These are phyloP conservation scores for Hortiboletus campestris DNA, from an alignment of 768 basidiomycete species.

Conservation along the genomic window DNA sequence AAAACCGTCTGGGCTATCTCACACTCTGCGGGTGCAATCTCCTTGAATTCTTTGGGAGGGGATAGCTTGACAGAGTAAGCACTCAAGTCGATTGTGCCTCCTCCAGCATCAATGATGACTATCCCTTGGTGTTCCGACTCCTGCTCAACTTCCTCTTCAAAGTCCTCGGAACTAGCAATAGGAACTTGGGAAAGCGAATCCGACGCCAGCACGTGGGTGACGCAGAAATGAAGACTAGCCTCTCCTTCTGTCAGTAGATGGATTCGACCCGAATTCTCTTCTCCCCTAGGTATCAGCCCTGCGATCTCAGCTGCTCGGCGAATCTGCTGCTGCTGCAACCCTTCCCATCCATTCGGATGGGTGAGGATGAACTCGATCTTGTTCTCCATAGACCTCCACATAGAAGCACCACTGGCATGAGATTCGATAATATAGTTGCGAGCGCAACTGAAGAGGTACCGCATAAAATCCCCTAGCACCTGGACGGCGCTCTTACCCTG, in stretches of 20 bases:
- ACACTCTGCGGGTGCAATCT: constrained; percentile 36
- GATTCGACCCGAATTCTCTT: constrained; percentile 14
- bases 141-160: background rate
- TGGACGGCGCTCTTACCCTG: constrained; percentile 15
- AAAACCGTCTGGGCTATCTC: background rate
- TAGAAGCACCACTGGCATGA: constrained; percentile 25
- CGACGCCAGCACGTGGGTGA: constrained; percentile 40
- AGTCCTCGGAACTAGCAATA: background rate
- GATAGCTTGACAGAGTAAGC: constrained; percentile 30
- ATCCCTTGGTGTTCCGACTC: constrained; percentile 33
- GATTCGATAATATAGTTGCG: constrained; percentile 21
- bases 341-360: constrained; percentile 35
- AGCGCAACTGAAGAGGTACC: constrained; percentile 26
- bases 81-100: constrained; percentile 41
- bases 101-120: constrained; percentile 46
- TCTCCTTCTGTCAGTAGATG: constrained; percentile 29
- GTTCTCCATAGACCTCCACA: constrained; percentile 26
- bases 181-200: constrained; percentile 20
- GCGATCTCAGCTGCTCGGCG: constrained; percentile 25
- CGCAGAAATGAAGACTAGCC: constrained; percentile 36
- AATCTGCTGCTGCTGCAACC: constrained; percentile 29
- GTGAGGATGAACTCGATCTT: constrained; percentile 25
- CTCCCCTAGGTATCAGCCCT: constrained; percentile 17
- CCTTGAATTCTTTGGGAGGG: constrained; percentile 27
- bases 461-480: constrained; percentile 28